Evolutionary conservation across 805 yeast genomes (phyloP).

Genomic region (Ogataea ganodermae): DNA sequence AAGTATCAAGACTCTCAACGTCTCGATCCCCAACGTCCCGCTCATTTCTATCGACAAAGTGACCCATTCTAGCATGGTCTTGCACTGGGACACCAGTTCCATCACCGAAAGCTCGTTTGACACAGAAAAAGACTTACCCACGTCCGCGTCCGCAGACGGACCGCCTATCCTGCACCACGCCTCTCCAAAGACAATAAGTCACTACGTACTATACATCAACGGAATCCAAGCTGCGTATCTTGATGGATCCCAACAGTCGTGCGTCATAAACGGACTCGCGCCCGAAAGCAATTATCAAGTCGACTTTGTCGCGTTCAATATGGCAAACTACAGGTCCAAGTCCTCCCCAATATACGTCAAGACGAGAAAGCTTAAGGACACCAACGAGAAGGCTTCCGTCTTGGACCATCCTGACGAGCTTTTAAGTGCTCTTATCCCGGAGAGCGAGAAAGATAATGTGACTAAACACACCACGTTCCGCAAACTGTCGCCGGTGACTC

Average conservation of each 20-base stretch:
- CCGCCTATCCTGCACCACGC: slow-evolving; percentile 28
- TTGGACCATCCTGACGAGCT: slow-evolving; percentile 42
- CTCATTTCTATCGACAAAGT: slow-evolving; percentile 56
- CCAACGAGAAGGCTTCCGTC: slow-evolving; percentile 21
- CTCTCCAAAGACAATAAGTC: slow-evolving; percentile 33
- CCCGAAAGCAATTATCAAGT: slow-evolving; percentile 43
- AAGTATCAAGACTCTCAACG: slow-evolving; percentile 46
- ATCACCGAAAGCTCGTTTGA: slow-evolving; percentile 7
- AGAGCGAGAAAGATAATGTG: slow-evolving; percentile 33
- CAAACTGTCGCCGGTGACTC: slow-evolving; percentile 25
- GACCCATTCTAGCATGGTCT: slow-evolving; percentile 43
- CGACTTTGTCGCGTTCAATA: slow-evolving; percentile 45
- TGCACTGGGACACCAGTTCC: slow-evolving; percentile 53
- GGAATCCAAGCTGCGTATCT: slow-evolving; percentile 39
- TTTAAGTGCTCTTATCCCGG: slow-evolving; percentile 37
- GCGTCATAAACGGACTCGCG: slow-evolving; percentile 35
- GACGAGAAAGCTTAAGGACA: slow-evolving; percentile 32
- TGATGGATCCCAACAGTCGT: slow-evolving; percentile 39
- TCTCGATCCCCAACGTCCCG: slow-evolving; percentile 59
- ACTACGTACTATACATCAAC: slow-evolving; percentile 41
- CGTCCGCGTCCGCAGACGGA: slow-evolving; percentile 16
- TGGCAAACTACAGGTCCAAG: slow-evolving; percentile 41
- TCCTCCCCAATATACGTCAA: slow-evolving; percentile 43
- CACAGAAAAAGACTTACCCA: slow-evolving; percentile 8
- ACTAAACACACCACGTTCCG: slow-evolving; percentile 33